Conservation (phyloP, 345 rosid genomes). For the Triadica sebifera region DNA sequence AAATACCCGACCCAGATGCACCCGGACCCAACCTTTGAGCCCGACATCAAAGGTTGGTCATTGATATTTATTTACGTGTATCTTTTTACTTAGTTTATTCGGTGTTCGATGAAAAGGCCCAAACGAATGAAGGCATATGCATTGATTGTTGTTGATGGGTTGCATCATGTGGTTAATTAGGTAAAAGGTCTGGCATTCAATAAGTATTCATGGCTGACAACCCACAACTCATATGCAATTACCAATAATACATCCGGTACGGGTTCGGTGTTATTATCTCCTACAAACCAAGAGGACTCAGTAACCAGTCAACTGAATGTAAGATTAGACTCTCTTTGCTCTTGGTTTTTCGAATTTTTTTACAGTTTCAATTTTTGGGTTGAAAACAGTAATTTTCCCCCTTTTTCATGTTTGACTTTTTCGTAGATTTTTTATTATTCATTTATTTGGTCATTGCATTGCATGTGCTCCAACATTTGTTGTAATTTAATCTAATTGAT, state of each 20-base stretch:
- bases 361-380: background rate
- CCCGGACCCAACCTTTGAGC: conserved; percentile 60
- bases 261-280: conserved; percentile 48
- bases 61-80: background rate
- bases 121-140: background rate
- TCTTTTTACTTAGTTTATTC: background rate
- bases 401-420: background rate
- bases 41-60: conserved; percentile 68
- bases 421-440: too few species aligned
- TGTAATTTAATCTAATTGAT: background rate
- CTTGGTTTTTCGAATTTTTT: background rate
- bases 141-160: background rate
- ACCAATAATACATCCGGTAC: conserved; percentile 43
- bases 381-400: background rate
- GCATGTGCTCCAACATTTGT: background rate
- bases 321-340: background rate
- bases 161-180: conserved; percentile 43
- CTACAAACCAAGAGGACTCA: conserved; percentile 80
- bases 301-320: conserved; percentile 79
- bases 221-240: conserved; percentile 77
- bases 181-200: conserved; percentile 82
- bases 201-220: conserved; percentile 84
- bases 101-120: background rate
- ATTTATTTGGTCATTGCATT: too few species aligned
- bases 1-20: conserved; percentile 73